phyloP scores from a whole-genome alignment of 2,329 filamentous ascomycete species.

The Ceratocystis diversiconidia region DNA sequence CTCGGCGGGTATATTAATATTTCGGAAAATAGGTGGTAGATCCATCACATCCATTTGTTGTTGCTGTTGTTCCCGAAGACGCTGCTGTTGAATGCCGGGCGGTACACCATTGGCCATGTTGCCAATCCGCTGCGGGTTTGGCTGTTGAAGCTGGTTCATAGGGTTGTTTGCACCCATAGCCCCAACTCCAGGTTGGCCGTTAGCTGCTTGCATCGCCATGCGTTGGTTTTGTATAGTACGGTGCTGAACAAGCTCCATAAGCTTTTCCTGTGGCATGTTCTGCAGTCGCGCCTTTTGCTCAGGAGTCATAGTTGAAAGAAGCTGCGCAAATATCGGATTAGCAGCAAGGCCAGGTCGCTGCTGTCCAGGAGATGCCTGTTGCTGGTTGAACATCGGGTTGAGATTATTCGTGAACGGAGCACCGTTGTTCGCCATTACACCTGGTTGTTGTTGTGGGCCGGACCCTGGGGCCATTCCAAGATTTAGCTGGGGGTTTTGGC shows the following conservation, averaged over 20 bases:
- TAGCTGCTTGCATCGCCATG: conserved; percentile 12
- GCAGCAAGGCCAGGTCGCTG: conserved; percentile 26
- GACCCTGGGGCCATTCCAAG: conserved; percentile 17
- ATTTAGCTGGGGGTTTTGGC: conserved; percentile 3
- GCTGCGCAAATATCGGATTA: conserved; percentile 29
- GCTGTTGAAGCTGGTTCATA: conserved; percentile 21
- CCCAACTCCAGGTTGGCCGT: background rate
- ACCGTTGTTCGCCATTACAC: conserved; percentile 31
- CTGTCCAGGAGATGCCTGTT: conserved; percentile 31
- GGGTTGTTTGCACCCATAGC: background rate
- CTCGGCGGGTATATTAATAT: conserved; percentile 28
- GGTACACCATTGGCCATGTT: conserved; percentile 5
- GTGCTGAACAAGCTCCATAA: conserved; percentile 30
- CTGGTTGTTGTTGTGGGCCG: conserved; percentile 22
- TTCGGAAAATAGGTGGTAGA: conserved; percentile 28
- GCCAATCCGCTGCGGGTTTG: conserved; percentile 16
- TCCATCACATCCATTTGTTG: conserved; percentile 33
- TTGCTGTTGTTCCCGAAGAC: conserved; percentile 19
- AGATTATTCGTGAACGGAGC: conserved; percentile 37
- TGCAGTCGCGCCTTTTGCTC: conserved; percentile 35
- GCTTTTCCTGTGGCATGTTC: conserved; percentile 34
- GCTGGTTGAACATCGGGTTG: conserved; percentile 40
- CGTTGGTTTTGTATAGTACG: background rate
- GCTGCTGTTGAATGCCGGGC: conserved; percentile 16
- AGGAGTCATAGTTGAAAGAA: conserved; percentile 32